Conservation (phyloP, 2,329 filamentous ascomycete genomes). For the Colletotrichum cuscutae region DNA sequence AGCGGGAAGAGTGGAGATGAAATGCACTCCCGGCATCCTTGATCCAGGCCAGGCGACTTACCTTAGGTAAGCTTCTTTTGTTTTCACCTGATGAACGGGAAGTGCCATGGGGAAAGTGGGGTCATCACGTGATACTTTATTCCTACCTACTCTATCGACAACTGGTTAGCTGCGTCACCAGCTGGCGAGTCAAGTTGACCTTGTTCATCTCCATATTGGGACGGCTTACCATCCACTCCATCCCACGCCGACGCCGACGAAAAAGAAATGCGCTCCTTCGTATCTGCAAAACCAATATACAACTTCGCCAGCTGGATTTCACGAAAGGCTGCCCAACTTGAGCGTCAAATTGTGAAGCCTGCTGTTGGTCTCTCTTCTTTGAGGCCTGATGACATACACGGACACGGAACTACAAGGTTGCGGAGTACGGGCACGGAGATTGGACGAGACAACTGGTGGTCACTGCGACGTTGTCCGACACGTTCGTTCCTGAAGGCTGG, state of each 20-base stretch:
- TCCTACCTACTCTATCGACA: not conserved
- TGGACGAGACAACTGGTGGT: not conserved
- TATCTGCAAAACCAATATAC: slow-evolving; percentile 10
- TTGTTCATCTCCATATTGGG: not conserved
- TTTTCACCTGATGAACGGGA: not conserved
- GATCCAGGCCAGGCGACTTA: not conserved
- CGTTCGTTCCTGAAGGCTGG: slow-evolving; percentile 8
- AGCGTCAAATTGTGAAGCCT: not conserved
- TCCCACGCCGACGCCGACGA: not conserved
- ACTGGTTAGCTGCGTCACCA: not conserved
- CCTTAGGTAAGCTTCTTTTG: not conserved
- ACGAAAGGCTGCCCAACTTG: not conserved
- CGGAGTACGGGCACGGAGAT: not conserved
- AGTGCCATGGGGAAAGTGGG: not conserved
- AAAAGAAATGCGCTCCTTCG: slow-evolving; percentile 12
- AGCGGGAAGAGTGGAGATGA: slow-evolving; percentile 17
- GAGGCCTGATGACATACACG: not conserved
- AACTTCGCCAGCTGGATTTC: not conserved
- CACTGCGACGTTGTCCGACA: not conserved
- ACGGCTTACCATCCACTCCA: not conserved
- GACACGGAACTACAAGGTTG: not conserved
- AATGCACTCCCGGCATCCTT: not conserved
- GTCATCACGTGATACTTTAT: not conserved
- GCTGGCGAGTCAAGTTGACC: not conserved
- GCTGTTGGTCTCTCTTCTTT: not conserved